These are phyloP conservation scores for Aeschynomene evenia DNA, from an alignment of 306 rosid genomes.

Conservation along the genomic window DNA sequence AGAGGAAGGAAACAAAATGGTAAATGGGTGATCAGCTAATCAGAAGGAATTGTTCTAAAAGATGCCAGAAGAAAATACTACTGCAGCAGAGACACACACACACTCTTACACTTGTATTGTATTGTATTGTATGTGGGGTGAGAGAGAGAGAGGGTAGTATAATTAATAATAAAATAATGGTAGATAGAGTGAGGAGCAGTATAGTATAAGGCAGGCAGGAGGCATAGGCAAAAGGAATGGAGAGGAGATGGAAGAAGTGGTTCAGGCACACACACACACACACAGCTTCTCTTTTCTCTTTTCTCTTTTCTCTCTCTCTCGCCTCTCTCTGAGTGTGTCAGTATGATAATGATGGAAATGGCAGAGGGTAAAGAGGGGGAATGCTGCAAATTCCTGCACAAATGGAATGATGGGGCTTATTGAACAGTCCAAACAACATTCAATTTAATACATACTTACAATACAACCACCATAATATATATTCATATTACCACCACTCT, in stretches of 20 bases:
- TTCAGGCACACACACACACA: too few species aligned
- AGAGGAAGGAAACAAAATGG: conserved; percentile 31
- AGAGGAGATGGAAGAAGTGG: background rate
- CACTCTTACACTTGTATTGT: too few species aligned
- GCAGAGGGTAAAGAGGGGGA: conserved; percentile 27
- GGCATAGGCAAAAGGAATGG: conserved; percentile 37
- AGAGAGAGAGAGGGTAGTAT: too few species aligned
- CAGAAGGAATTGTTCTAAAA: conserved; percentile 50
- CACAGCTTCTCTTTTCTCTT: background rate
- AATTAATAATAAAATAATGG: too few species aligned
- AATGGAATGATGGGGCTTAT: conserved; percentile 53
- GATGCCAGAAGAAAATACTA: conserved; percentile 42
- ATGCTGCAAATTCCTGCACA: conserved; percentile 59
- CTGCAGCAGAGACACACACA: too few species aligned
- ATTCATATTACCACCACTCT: conserved; percentile 23
- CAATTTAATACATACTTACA: conserved; percentile 14
- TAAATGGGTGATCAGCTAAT: conserved; percentile 39
- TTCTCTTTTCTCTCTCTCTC: background rate
- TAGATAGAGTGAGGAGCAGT: too few species aligned
- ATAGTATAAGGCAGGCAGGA: too few species aligned
- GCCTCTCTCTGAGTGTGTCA: conserved; percentile 29
- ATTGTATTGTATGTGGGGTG: too few species aligned
- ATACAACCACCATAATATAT: too few species aligned
- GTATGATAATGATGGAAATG: conserved; percentile 43
- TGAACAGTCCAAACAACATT: conserved; percentile 42